A percentile compares a stretch with the other conserved stretches of the same genome.
These are phyloP conservation scores for Biscogniauxia mediterranea DNA, from an alignment of 2,329 filamentous ascomycete genomes.

Conservation along the genomic window DNA sequence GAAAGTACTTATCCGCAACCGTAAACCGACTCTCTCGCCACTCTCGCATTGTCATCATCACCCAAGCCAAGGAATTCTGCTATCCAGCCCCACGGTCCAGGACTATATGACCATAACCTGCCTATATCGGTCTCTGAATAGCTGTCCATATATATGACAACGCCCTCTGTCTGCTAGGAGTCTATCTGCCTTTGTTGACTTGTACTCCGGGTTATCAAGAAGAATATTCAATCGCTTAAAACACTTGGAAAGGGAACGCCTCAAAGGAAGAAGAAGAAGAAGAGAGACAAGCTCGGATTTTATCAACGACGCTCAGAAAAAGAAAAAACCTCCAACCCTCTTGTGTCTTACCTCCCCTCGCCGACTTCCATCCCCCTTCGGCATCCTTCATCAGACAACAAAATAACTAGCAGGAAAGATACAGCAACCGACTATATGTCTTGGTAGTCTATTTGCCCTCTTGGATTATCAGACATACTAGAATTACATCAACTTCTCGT, in stretches of 20 bases:
- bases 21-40: slow-evolving; percentile 19
- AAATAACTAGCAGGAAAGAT: slow-evolving; percentile 4
- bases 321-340: not conserved
- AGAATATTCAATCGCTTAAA: slow-evolving; percentile 36
- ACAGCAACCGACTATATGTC: not conserved
- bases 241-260: slow-evolving; percentile 33
- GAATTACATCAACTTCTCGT: slow-evolving; percentile 14
- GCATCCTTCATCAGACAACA: slow-evolving; percentile 6
- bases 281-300: slow-evolving; percentile 4
- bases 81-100: slow-evolving; percentile 6
- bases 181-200: slow-evolving; percentile 27
- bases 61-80: slow-evolving; percentile 12
- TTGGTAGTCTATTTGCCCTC: slow-evolving; percentile 1
- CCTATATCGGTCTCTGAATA: slow-evolving; percentile 19
- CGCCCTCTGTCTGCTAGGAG: slow-evolving; percentile 20
- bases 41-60: slow-evolving; percentile 22
- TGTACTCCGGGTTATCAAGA: slow-evolving; percentile 27
- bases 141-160: slow-evolving; percentile 20
- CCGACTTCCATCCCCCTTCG: slow-evolving; percentile 7
- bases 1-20: slow-evolving; percentile 34
- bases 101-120: not conserved
- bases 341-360: not conserved
- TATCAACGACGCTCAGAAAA: not conserved
- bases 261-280: slow-evolving; percentile 17
- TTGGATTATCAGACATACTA: slow-evolving; percentile 12